Base-by-base conservation (phyloP, 164 flowering plant genomes). In the Vitis amurensis region DNA sequence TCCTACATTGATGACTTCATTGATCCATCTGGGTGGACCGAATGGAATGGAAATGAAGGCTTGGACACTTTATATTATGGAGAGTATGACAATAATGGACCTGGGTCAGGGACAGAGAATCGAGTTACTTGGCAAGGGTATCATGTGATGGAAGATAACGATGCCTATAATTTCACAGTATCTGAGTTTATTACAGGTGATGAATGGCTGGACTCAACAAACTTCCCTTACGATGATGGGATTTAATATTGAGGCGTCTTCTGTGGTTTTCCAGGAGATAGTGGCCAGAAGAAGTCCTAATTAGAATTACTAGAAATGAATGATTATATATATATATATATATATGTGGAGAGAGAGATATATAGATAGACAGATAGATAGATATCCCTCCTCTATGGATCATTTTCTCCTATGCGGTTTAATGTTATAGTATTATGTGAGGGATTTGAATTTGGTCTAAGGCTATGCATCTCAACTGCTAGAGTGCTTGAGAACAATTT, bases 131-230 rank as follows among this genome's bases (percentile, higher is more conserved):
- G 98, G 98, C 60, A 78, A 0, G 97, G 98, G 2, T 88, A 74
- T 63, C 89, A 87, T 55, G 79, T 88, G 0, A 88, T 93, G 89
- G 86, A 81, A 31, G 78, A 85, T 51, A 7, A 76, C 0, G 94
- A 87, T 19, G 98, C 98, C 0, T 68, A 69, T 7, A 80, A 85
- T 53, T 93, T 88, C 65, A 85, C 92, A 0, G 95, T 87, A 11
- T 78, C 89, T 0, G 76, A 87, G 57, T 86, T 93, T 37, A 86
- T 93, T 15, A 60, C 80, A 5, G 88, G 91, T 2, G 79, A 86
- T 14, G 85, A 83, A 11, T 93, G 98, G 98, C 78, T 93, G 23
- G 88, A 81, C 0, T 85, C 90, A 0, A 93, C 98, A 55, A 78
- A 87, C 0, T 82, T 93, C 66, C 97, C 98, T 48, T 91, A 86